A percentile compares a stretch with the other conserved stretches of the same genome.
These are phyloP conservation scores for Psilocybe subaeruginosa DNA, from an alignment of 768 basidiomycete genomes.

Conservation along the genomic window DNA sequence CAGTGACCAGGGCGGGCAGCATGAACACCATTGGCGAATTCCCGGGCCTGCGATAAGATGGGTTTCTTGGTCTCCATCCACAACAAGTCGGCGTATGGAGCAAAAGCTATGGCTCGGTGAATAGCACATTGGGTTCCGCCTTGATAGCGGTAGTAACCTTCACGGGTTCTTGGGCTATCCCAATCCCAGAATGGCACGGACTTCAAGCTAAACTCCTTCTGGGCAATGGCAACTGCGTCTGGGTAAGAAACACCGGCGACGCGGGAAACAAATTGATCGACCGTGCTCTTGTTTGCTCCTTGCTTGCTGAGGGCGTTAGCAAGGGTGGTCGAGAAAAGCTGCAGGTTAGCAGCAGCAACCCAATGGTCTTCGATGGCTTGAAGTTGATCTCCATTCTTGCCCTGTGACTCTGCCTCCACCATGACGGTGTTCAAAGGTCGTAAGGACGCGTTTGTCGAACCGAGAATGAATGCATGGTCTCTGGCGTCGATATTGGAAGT, in stretches of 20 bases:
- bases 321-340: conserved; percentile 76
- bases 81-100: conserved; percentile 88
- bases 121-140: conserved; percentile 95
- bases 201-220: conserved; percentile 76
- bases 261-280: conserved; percentile 66
- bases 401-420: conserved; percentile 80
- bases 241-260: conserved; percentile 71
- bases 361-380: conserved; percentile 91
- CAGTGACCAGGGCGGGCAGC: conserved; percentile 85
- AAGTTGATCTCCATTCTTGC: conserved; percentile 77
- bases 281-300: conserved; percentile 46
- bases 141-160: conserved; percentile 97
- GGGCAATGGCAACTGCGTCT: conserved; percentile 74
- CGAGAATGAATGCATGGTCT: conserved; percentile 98
- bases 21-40: conserved; percentile 91
- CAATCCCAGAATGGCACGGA: conserved; percentile 89
- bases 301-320: conserved; percentile 68
- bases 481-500: conserved; percentile 95
- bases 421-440: conserved; percentile 78
- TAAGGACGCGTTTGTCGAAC: conserved; percentile 76
- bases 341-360: conserved; percentile 76
- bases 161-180: conserved; percentile 92
- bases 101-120: conserved; percentile 89
- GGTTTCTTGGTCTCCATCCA: conserved; percentile 99
- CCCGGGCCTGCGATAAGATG: conserved; percentile 86